Conservation (phyloP, 2,329 filamentous ascomycete genomes). For the Raffaelea arxii region DNA sequence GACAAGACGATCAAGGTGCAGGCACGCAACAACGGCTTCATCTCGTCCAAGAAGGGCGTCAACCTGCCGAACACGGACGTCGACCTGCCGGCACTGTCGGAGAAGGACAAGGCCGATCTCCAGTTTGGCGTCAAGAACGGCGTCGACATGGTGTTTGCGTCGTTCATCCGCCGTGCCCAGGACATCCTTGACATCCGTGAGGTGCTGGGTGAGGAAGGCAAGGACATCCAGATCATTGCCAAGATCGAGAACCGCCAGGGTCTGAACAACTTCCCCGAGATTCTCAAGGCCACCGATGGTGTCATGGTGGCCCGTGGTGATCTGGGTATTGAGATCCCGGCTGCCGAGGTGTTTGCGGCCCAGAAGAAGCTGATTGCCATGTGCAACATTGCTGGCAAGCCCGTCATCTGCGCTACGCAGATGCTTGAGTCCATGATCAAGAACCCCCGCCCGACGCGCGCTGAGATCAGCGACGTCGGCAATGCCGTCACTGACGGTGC, state of each 20-base stretch:
- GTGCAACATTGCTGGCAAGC: constrained; percentile 99
- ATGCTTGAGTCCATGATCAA: constrained; percentile 99
- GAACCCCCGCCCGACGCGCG: constrained; percentile 95
- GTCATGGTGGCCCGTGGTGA: constrained; percentile 99
- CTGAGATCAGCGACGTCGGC: constrained; percentile 96
- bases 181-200: constrained; percentile 90
- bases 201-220: constrained; percentile 83
- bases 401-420: constrained; percentile 96
- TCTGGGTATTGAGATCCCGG: constrained; percentile 95
- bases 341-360: constrained; percentile 95
- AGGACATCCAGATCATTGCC: constrained; percentile 97
- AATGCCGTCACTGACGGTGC: constrained; percentile 96
- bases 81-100: constrained; percentile 90
- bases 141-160: constrained; percentile 98
- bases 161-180: constrained; percentile 89
- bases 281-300: constrained; percentile 90
- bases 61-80: constrained; percentile 98
- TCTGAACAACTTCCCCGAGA: constrained; percentile 99
- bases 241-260: constrained; percentile 99
- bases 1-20: constrained; percentile 79
- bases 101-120: constrained; percentile 95
- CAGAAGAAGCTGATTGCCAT: constrained; percentile 99
- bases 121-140: constrained; percentile 96
- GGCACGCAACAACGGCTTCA: constrained; percentile 95
- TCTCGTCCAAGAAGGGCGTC: constrained; percentile 98